Percentiles rank a stretch among this genome's conserved stretches.
phyloP scores from a whole-genome alignment of 139 green algal genomes.

The Chlorella sorokiniana region DNA sequence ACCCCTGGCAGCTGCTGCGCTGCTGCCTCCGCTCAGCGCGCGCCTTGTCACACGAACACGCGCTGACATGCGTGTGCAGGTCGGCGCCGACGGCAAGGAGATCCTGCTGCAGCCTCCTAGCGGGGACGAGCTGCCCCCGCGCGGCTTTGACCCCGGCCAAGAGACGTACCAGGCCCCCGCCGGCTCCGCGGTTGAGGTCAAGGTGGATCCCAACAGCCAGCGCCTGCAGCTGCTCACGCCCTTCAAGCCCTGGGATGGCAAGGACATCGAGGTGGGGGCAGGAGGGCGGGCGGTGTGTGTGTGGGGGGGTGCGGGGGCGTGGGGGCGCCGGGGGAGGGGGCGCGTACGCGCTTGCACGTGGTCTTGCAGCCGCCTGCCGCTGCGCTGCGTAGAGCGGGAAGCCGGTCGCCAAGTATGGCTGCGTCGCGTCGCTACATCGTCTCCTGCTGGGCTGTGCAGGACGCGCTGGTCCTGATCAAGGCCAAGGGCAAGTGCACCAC shows the following conservation, averaged over 20 bases:
- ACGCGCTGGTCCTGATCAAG: constrained; percentile 65
- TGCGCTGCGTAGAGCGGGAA: no score
- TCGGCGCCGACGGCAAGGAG: constrained; percentile 81
- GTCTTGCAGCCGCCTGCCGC: not conserved
- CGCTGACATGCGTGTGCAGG: not conserved
- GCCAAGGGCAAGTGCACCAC: constrained; percentile 97
- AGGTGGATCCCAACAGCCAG: constrained; percentile 75
- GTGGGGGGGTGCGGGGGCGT: not conserved
- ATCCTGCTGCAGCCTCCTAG: constrained; percentile 78
- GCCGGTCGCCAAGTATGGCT: no score
- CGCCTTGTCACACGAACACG: not conserved
- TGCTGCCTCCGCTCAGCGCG: not conserved
- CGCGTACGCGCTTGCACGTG: no score
- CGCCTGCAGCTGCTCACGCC: constrained; percentile 91
- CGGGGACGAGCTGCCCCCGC: constrained; percentile 87
- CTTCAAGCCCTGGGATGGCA: constrained; percentile 83
- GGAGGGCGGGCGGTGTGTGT: not conserved
- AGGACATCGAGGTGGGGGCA: constrained; percentile 64
- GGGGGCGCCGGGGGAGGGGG: not conserved
- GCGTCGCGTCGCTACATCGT: no score
- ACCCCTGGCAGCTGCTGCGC: not conserved
- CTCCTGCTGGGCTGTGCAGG: not conserved
- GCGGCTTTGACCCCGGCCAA: constrained; percentile 81
- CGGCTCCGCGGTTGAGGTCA: constrained; percentile 44
- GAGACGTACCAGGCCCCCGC: constrained; percentile 75